phyloP scores from a whole-genome alignment of 169 alveolate species.

The Plasmodium reichenowi region DNA sequence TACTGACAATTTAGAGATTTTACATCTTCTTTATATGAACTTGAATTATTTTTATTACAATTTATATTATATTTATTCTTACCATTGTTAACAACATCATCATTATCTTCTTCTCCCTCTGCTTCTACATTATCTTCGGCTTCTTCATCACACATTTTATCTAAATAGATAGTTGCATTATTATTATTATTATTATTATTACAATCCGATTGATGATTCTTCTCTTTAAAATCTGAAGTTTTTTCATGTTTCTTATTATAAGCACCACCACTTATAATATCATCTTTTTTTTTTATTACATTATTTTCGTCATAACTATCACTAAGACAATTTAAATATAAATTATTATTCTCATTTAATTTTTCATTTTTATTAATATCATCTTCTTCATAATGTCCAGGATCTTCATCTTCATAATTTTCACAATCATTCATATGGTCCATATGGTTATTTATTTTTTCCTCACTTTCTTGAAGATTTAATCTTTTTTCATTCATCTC shows the following conservation, averaged over 20 bases:
- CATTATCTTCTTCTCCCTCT: conserved; percentile 22
- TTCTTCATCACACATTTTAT: not conserved
- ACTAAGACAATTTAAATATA: not conserved
- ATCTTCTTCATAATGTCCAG: conserved; percentile 1
- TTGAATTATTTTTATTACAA: not conserved
- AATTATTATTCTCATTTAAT: not conserved
- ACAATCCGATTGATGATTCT: not conserved
- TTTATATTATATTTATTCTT: not conserved
- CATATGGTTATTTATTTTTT: conserved; percentile 4
- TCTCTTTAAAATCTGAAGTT: not conserved
- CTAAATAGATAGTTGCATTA: not conserved
- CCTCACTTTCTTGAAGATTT: not conserved
- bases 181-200: not conserved
- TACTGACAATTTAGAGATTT: conserved; percentile 4
- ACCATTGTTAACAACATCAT: not conserved
- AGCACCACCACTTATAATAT: not conserved
- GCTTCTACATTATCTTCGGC: conserved; percentile 10
- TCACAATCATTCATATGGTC: conserved; percentile 3
- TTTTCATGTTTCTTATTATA: not conserved
- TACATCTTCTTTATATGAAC: conserved; percentile 13
- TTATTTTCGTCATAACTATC: not conserved
- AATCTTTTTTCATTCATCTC: conserved; percentile 28
- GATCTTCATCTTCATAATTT: not conserved
- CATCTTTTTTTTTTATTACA: not conserved
- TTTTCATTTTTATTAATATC: conserved; percentile 1